Conservation (phyloP, 345 rosid species). For the Populus simonii region DNA sequence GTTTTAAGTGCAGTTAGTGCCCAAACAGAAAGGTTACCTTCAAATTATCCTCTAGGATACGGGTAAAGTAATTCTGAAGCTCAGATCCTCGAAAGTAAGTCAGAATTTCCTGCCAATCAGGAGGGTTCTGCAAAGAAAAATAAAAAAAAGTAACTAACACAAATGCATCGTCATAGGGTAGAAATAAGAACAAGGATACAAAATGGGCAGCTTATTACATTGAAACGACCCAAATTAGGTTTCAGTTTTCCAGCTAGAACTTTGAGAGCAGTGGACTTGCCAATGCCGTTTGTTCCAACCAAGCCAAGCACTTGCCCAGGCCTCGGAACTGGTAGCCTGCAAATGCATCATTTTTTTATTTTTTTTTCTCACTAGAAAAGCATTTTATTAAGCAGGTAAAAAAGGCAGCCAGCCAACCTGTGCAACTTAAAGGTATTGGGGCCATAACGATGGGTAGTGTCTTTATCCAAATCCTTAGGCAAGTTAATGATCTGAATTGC, state of each 20-base stretch:
- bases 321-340: slow-evolving; percentile 94
- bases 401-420: slow-evolving; percentile 46
- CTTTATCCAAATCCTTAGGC: slow-evolving; percentile 88
- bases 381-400: not conserved
- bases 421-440: slow-evolving; percentile 92
- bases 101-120: slow-evolving; percentile 99
- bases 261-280: slow-evolving; percentile 96
- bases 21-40: slow-evolving; percentile 48
- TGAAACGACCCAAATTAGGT: slow-evolving; percentile 95
- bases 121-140: slow-evolving; percentile 67
- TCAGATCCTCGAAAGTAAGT: slow-evolving; percentile 97
- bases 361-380: not conserved
- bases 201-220: slow-evolving; percentile 30
- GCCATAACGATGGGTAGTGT: slow-evolving; percentile 96
- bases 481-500: slow-evolving; percentile 97
- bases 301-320: slow-evolving; percentile 99
- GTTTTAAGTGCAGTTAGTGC: not conserved
- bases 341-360: not conserved
- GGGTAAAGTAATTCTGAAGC: slow-evolving; percentile 92
- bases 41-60: slow-evolving; percentile 88
- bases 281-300: slow-evolving; percentile 99
- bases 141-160: slow-evolving; percentile 4
- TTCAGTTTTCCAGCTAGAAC: slow-evolving; percentile 92
- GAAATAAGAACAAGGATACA: not conserved
- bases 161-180: not conserved